Evolutionary conservation across 495 filamentous ascomycete species (phyloP).

Genomic region (Gamarada debralockiae): DNA sequence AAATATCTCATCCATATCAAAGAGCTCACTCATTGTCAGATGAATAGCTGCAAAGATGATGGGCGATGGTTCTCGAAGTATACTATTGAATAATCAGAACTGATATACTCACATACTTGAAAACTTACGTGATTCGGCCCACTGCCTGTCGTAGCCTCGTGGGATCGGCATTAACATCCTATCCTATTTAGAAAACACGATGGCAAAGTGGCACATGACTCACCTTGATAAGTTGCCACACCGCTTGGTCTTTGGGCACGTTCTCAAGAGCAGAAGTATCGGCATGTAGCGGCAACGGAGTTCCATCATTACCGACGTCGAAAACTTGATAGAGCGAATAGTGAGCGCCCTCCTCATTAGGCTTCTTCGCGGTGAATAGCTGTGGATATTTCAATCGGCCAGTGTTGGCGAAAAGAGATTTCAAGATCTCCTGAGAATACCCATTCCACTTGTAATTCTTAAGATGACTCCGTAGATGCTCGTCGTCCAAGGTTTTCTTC

Average conservation of each 20-base stretch:
- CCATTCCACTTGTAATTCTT: too few species aligned
- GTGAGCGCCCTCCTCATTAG: slow-evolving; percentile 32
- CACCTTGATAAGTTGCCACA: slow-evolving; percentile 17
- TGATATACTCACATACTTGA: not conserved
- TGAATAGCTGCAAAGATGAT: slow-evolving; percentile 48
- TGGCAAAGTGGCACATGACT: not conserved
- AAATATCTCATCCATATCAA: slow-evolving; percentile 52
- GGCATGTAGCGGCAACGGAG: slow-evolving; percentile 26
- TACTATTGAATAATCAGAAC: slow-evolving; percentile 8
- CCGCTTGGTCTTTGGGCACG: too few species aligned
- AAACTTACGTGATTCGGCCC: slow-evolving; percentile 47
- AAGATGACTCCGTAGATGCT: slow-evolving; percentile 32
- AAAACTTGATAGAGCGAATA: slow-evolving; percentile 45
- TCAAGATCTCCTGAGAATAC: slow-evolving; percentile 30
- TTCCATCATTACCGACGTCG: slow-evolving; percentile 41
- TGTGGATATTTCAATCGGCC: slow-evolving; percentile 28
- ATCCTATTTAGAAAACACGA: too few species aligned
- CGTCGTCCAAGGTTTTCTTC: slow-evolving; percentile 25
- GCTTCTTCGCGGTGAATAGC: slow-evolving; percentile 30
- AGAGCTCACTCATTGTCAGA: slow-evolving; percentile 40
- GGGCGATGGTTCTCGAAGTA: slow-evolving; percentile 48
- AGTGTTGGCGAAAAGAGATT: slow-evolving; percentile 29
- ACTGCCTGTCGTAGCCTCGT: slow-evolving; percentile 33
- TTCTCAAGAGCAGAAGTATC: slow-evolving; percentile 17
- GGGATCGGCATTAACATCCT: slow-evolving; percentile 38